Conservation (phyloP, 2,329 filamentous ascomycete genomes). For the Fusarium sp. region DNA sequence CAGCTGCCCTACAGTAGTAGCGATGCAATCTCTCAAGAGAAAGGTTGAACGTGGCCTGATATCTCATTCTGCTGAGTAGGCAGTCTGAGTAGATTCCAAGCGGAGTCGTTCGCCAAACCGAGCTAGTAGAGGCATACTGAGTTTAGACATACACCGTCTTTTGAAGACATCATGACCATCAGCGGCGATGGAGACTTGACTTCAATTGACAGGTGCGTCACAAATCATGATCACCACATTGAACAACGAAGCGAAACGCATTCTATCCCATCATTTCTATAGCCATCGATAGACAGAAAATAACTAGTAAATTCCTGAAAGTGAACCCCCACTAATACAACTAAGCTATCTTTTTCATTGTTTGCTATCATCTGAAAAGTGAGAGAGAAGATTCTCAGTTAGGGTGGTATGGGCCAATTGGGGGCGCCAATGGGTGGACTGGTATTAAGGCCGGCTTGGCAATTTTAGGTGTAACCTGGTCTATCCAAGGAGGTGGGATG, state of each 20-base stretch:
- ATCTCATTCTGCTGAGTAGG: neutral
- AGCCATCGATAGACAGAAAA: neutral
- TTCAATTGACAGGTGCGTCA: constrained; percentile 28
- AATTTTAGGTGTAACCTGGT: constrained; percentile 33
- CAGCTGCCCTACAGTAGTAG: neutral
- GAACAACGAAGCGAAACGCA: constrained; percentile 11
- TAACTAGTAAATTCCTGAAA: neutral
- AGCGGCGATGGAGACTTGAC: neutral
- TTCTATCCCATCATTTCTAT: constrained; percentile 30
- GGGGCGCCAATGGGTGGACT: constrained; percentile 30
- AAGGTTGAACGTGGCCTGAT: constrained; percentile 10
- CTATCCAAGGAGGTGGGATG: constrained; percentile 35
- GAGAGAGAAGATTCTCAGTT: constrained; percentile 23
- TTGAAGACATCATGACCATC: constrained; percentile 14
- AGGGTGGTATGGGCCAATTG: constrained; percentile 33
- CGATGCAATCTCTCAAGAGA: neutral
- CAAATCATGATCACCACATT: constrained; percentile 21
- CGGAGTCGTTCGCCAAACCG: neutral
- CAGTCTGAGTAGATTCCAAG: neutral
- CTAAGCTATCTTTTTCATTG: constrained; percentile 39
- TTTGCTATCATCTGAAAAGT: constrained; percentile 38
- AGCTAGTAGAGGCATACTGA: neutral
- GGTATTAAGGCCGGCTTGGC: constrained; percentile 43
- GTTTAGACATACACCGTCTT: constrained; percentile 40
- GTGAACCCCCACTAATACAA: constrained; percentile 25